Conservation (phyloP, 2,329 filamentous ascomycete genomes). For the Penicillium rolfsii region DNA sequence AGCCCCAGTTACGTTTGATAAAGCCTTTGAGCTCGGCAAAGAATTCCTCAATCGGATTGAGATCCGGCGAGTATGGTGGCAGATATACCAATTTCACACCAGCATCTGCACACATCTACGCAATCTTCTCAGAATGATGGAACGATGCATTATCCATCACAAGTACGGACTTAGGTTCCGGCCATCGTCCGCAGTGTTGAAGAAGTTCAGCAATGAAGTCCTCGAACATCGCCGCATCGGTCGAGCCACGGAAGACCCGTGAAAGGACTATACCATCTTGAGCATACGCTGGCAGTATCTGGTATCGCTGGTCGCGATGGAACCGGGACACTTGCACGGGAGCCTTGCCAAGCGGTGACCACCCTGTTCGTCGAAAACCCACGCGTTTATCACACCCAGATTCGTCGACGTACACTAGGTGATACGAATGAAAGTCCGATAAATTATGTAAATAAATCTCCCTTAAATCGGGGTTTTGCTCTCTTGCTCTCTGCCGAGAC, state of each 20-base stretch:
- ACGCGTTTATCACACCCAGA: neutral
- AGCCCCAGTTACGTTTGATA: neutral
- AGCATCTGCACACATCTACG: neutral
- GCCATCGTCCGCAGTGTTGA: neutral
- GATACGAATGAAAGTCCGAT: neutral
- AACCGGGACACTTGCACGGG: neutral
- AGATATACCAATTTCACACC: neutral
- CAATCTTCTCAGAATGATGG: neutral
- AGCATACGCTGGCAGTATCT: neutral
- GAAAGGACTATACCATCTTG: neutral
- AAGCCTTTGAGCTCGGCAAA: neutral
- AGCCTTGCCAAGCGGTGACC: neutral
- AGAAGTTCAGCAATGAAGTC: neutral
- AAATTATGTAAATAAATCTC: neutral
- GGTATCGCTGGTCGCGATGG: neutral
- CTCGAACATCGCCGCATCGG: neutral
- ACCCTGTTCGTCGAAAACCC: neutral
- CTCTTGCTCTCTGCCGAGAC: neutral
- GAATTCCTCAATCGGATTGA: neutral
- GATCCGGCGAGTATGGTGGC: neutral
- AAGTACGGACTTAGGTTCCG: neutral
- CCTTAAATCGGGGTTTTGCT: neutral
- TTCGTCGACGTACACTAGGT: constrained; percentile 31
- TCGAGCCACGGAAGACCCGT: neutral
- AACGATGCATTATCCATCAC: neutral